These are phyloP conservation scores for Macrocybe gigantea DNA, from an alignment of 768 basidiomycete species.

Conservation along the genomic window DNA sequence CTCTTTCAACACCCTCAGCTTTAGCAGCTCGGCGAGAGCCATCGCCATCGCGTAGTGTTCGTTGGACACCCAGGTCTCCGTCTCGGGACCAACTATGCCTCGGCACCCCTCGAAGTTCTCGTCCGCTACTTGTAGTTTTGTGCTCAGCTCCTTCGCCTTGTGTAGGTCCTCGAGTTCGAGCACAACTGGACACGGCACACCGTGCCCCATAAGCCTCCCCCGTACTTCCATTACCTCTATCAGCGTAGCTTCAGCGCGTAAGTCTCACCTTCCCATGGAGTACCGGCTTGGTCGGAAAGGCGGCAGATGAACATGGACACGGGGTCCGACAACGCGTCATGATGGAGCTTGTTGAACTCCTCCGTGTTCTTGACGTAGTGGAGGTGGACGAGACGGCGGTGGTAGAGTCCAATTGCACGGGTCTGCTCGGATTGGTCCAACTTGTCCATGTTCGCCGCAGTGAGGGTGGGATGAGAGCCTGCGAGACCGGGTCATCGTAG, in stretches of 20 bases:
- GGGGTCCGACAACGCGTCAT: constrained; percentile 32
- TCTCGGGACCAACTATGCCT: constrained; percentile 24
- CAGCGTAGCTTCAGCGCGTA: constrained; percentile 37
- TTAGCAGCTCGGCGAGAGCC: constrained; percentile 24
- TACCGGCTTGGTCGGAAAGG: constrained; percentile 38
- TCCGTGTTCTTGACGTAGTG: constrained; percentile 41
- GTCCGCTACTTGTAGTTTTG: constrained; percentile 22
- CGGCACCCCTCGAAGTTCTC: constrained; percentile 19
- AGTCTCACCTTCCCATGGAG: constrained; percentile 48
- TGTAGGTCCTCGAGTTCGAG: constrained; percentile 40
- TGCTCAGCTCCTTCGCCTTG: constrained; percentile 33
- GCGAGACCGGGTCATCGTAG: constrained; percentile 35
- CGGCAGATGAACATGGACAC: constrained; percentile 28
- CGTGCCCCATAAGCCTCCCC: constrained; percentile 32
- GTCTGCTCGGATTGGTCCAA: constrained; percentile 30
- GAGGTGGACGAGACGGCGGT: constrained; percentile 41
- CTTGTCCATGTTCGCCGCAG: constrained; percentile 35
- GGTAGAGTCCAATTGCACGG: constrained; percentile 29
- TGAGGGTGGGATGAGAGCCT: constrained; percentile 33
- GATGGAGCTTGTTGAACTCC: constrained; percentile 39
- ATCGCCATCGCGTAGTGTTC: constrained; percentile 34
- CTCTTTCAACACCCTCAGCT: constrained; percentile 26
- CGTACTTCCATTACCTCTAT: constrained; percentile 37
- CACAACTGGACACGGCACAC: constrained; percentile 35
- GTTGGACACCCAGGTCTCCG: constrained; percentile 37